phyloP scores from a whole-genome alignment of 2,329 filamentous ascomycete genomes.

The Emergomyces pasteurianus region DNA sequence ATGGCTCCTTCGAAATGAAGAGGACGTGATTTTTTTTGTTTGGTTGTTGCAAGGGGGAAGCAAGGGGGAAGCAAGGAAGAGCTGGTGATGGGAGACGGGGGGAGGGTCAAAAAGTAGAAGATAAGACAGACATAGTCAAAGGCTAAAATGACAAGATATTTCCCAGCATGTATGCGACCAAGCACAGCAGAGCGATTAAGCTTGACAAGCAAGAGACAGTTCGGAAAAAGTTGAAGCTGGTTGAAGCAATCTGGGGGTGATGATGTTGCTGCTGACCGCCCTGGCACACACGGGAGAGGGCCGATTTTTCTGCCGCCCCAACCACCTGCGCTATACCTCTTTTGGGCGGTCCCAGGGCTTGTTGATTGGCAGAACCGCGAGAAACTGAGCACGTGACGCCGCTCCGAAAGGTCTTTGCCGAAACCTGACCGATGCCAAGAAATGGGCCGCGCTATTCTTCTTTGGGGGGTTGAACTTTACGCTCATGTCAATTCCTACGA shows the following conservation, averaged over 20 bases:
- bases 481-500: too few species aligned
- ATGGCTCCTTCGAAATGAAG: not conserved
- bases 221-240: not conserved
- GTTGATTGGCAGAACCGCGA: not conserved
- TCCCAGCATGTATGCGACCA: slow-evolving; percentile 1
- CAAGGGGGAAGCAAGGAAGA: not conserved
- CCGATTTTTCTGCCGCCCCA: slow-evolving; percentile 1
- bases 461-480: too few species aligned
- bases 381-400: not conserved
- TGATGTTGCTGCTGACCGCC: slow-evolving; percentile 2
- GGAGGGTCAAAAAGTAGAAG: not conserved
- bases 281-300: not conserved
- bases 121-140: not conserved
- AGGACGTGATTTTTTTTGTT: not conserved
- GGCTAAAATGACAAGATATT: not conserved
- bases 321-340: not conserved
- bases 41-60: not conserved
- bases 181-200: not conserved
- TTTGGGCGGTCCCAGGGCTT: too few species aligned
- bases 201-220: not conserved
- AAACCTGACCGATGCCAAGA: not conserved
- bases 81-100: not conserved
- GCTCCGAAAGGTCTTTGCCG: not conserved
- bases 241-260: not conserved
- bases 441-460: too few species aligned